These are phyloP conservation scores for Globomyces pollinis-pini DNA, from an alignment of 192 early-diverging fungal species.

Conservation along the genomic window DNA sequence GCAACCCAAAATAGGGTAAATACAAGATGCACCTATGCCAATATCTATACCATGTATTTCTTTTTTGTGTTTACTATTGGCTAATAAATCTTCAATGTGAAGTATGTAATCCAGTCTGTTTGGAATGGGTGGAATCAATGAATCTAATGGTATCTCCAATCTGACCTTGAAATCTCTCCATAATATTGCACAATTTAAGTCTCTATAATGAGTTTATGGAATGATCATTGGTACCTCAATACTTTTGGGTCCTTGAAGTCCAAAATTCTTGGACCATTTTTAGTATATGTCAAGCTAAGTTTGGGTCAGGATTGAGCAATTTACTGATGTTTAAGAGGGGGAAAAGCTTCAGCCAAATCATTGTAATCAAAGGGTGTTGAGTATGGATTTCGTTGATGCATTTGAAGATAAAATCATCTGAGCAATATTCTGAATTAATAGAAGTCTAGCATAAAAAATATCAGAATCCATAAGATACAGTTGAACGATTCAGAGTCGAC, in stretches of 20 bases:
- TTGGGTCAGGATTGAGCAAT: not conserved
- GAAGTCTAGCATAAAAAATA: too few relatives aligned
- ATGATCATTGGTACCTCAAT: too few relatives aligned
- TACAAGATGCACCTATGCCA: slow-evolving; percentile 19
- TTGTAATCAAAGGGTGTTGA: slow-evolving; percentile 1
- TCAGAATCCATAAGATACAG: too few relatives aligned
- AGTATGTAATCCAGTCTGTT: slow-evolving; percentile 15
- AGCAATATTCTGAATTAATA: not conserved
- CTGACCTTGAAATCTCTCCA: slow-evolving; percentile 1
- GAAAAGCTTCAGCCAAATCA: not conserved
- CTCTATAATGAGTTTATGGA: too few relatives aligned
- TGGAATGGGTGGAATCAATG: slow-evolving; percentile 16
- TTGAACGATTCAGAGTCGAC: too few relatives aligned
- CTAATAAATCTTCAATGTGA: slow-evolving; percentile 8
- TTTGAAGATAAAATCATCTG: not conserved
- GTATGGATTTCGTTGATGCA: slow-evolving; percentile 5
- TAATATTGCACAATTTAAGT: not conserved
- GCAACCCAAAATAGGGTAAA: slow-evolving; percentile 20
- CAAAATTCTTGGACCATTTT: not conserved
- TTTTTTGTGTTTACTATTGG: not conserved
- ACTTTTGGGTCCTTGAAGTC: slow-evolving; percentile 7
- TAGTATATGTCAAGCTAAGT: too few relatives aligned
- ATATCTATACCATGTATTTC: slow-evolving; percentile 10
- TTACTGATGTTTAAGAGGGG: not conserved
- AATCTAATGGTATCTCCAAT: slow-evolving; percentile 15